These are phyloP conservation scores for Populus tomentosa DNA, from an alignment of 441 rosid genomes.

Conservation along the genomic window DNA sequence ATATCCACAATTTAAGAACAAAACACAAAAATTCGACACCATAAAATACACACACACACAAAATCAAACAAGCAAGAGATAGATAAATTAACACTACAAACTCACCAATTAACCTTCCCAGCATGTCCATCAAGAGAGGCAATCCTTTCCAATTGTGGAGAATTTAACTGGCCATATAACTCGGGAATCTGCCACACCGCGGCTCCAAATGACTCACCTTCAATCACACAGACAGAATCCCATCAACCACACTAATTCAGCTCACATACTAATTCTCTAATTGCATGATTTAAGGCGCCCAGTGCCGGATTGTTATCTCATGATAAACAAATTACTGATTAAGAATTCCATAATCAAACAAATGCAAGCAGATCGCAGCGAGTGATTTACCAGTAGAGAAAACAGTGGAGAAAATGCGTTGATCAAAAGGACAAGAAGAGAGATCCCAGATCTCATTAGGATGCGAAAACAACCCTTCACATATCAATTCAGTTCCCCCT, in stretches of 20 bases:
- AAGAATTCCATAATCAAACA: background rate
- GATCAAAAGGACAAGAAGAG: constrained; percentile 81
- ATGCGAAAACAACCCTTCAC: constrained; percentile 91
- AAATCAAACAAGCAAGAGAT: background rate
- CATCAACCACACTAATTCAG: background rate
- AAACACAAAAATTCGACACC: background rate
- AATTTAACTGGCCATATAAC: constrained; percentile 75
- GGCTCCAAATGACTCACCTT: constrained; percentile 82
- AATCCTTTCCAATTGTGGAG: constrained; percentile 76
- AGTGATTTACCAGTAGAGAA: constrained; percentile 57
- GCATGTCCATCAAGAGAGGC: constrained; percentile 80
- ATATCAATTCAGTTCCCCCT: constrained; percentile 75
- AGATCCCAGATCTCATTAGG: constrained; percentile 95
- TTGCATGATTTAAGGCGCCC: background rate
- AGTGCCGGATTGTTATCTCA: background rate
- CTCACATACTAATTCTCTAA: background rate
- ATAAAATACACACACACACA: background rate
- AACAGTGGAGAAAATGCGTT: constrained; percentile 86
- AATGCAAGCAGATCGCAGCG: background rate
- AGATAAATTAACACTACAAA: background rate
- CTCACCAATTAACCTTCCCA: constrained; percentile 79
- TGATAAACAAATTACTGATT: background rate
- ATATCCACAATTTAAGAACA: background rate
- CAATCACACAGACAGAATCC: constrained; percentile 11
- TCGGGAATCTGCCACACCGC: constrained; percentile 97